Evolutionary conservation across 495 filamentous ascomycete species (phyloP).

Genomic region (Pyronema omphalodes): DNA sequence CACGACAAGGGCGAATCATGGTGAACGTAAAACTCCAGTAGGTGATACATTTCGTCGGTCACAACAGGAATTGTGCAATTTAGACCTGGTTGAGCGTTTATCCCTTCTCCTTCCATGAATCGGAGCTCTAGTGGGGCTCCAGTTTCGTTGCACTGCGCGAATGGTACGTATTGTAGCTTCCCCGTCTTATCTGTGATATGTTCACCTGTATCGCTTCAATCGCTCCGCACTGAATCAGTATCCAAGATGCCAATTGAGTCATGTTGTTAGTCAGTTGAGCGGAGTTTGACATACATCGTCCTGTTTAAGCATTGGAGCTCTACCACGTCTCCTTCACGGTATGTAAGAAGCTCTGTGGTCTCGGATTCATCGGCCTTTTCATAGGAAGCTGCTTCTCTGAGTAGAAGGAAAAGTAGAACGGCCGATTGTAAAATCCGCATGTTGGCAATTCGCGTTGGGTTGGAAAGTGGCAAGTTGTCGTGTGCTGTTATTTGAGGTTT

Average conservation of each 20-base stretch:
- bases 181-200: constrained; percentile 63
- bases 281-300: constrained; percentile 29
- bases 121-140: constrained; percentile 57
- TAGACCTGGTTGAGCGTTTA: constrained; percentile 34
- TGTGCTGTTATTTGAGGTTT: too few species aligned
- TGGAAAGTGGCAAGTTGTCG: too few species aligned
- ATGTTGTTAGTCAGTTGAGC: neutral
- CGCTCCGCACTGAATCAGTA: neutral
- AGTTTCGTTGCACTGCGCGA: constrained; percentile 84
- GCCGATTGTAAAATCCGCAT: neutral
- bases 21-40: constrained; percentile 97
- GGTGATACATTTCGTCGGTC: constrained; percentile 80
- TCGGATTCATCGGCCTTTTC: neutral
- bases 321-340: constrained; percentile 27
- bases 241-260: neutral
- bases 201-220: constrained; percentile 40
- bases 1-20: constrained; percentile 86
- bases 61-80: constrained; percentile 83
- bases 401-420: neutral
- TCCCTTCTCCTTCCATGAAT: constrained; percentile 67
- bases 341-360: neutral
- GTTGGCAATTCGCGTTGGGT: neutral
- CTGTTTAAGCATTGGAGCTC: constrained; percentile 38
- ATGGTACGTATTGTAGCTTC: constrained; percentile 84
- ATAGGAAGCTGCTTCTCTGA: neutral